phyloP scores from a whole-genome alignment of 305 asterid genomes.

The Euphrasia arctica region DNA sequence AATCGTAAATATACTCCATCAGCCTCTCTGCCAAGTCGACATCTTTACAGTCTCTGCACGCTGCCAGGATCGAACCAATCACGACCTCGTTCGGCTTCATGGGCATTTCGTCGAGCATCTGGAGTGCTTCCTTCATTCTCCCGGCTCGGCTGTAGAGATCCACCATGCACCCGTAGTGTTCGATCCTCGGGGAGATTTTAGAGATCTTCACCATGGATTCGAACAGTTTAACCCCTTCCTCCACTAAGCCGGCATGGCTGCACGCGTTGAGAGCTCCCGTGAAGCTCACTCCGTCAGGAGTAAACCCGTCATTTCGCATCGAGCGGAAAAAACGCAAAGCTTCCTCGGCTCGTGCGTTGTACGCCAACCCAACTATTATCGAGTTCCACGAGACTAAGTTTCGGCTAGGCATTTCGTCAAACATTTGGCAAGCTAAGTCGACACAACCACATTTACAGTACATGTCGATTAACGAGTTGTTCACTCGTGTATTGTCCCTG shows the following conservation, averaged over 20 bases:
- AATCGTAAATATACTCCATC: constrained; percentile 39
- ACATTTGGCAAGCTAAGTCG: constrained; percentile 59
- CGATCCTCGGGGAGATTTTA: constrained; percentile 56
- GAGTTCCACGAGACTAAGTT: constrained; percentile 84
- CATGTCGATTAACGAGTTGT: constrained; percentile 70
- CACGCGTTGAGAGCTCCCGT: constrained; percentile 83
- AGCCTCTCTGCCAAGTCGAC: constrained; percentile 53
- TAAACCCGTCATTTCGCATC: constrained; percentile 50
- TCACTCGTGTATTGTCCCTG: constrained; percentile 42
- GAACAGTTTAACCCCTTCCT: constrained; percentile 51
- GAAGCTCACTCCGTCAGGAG: constrained; percentile 71
- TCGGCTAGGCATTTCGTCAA: constrained; percentile 46
- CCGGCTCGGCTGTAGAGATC: constrained; percentile 78
- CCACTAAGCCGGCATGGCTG: constrained; percentile 72
- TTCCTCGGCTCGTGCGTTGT: constrained; percentile 52
- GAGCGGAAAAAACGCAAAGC: constrained; percentile 46
- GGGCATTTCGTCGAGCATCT: constrained; percentile 53
- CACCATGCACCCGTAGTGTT: constrained; percentile 77
- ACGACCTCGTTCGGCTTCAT: constrained; percentile 69
- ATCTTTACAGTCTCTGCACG: constrained; percentile 49
- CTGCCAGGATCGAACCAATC: constrained; percentile 66
- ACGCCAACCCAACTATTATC: constrained; percentile 65
- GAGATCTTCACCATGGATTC: constrained; percentile 43
- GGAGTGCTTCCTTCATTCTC: constrained; percentile 58
- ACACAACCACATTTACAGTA: constrained; percentile 72